Base-by-base conservation (phyloP, 2,329 filamentous ascomycete genomes). In the Arthrobotrys iridis region DNA sequence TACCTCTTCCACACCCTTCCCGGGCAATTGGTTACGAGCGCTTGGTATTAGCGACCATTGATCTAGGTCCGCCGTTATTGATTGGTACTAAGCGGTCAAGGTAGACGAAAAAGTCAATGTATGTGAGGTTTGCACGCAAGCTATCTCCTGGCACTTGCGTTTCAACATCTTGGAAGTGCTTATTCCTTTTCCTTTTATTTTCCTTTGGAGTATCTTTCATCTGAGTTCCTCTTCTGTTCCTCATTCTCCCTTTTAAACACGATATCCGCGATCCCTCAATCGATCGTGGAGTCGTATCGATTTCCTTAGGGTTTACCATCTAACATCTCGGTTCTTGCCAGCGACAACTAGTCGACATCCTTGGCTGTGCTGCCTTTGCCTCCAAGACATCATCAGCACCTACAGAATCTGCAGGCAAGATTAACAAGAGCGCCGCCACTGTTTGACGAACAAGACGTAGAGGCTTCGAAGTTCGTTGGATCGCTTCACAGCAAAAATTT, bases 21-120 rank as follows among this genome's bases (percentile, higher is more conserved):
- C 55, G 55, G 30, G 55, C 65, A 62, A 70, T 70, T 70, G 65
- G 65, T 62, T 60, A 62, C 33, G 33, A 70, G 65, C 65, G 65
- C 65, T 62, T 62, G 55, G 62, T 55, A 74, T 58, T 66, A 74
- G 45, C 62, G 62, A 67, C 62, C 30, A 20, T 28, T 37, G 20
- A 35, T 40, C 43, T 64, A 43, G 59, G 59, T 33, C 22, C 37
- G 45, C 55, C 57, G 66, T 64, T 48, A 55, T 62, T 72, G 67
- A 72, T 72, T 72, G 67, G 62, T 55, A 55, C 50, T 37, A 30
- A 55, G 28, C n/a, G 11, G 30, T 30, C 50, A 20, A 55, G 50
- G 30, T 57, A 55, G 52, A 58, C 40, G 15, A 55, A 59, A 62
- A 62, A 46, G 7, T 33, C 37, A 30, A 35, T 66, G 37, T 43